These are phyloP conservation scores for Westerdykella ornata DNA, from an alignment of 2,329 filamentous ascomycete species.

Conservation along the genomic window DNA sequence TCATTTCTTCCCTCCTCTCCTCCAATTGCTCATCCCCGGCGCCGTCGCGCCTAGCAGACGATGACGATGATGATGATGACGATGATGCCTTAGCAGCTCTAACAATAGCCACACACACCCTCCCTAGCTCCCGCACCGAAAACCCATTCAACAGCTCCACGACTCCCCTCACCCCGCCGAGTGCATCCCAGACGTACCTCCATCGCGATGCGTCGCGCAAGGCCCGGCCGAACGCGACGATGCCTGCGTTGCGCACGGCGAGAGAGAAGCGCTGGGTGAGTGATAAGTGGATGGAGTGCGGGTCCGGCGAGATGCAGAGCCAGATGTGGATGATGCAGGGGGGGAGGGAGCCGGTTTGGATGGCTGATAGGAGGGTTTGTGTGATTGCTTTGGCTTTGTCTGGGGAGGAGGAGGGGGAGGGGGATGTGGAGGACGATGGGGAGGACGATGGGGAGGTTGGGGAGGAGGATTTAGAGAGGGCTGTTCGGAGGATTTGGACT, in stretches of 20 bases:
- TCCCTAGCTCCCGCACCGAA: constrained; percentile 20
- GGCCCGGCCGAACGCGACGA: constrained; percentile 15
- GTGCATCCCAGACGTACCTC: constrained; percentile 20
- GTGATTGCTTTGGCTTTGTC: not conserved
- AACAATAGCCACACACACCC: constrained; percentile 17
- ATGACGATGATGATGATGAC: no score
- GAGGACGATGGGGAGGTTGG: no score
- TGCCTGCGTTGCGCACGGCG: constrained; percentile 13
- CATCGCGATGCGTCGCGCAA: constrained; percentile 15
- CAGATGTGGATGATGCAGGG: constrained; percentile 18
- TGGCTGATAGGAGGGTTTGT: constrained; percentile 1
- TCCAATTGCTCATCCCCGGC: constrained; percentile 7
- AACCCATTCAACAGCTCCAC: constrained; percentile 17
- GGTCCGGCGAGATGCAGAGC: constrained; percentile 20
- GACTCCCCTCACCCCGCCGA: constrained; percentile 25
- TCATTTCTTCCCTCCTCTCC: constrained; percentile 15
- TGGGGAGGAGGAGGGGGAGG: no score
- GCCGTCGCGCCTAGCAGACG: constrained; percentile 10
- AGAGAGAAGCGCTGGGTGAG: constrained; percentile 21
- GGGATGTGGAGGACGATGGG: no score
- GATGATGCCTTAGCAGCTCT: no score
- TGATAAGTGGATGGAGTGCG: constrained; percentile 10
- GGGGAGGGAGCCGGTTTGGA: constrained; percentile 14
- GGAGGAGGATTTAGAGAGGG: no score
- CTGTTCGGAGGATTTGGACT: no score